Percentiles rank a stretch among this genome's conserved stretches.
Conservation (phyloP, 129 eudicot genomes). For the Silybum marianum region DNA sequence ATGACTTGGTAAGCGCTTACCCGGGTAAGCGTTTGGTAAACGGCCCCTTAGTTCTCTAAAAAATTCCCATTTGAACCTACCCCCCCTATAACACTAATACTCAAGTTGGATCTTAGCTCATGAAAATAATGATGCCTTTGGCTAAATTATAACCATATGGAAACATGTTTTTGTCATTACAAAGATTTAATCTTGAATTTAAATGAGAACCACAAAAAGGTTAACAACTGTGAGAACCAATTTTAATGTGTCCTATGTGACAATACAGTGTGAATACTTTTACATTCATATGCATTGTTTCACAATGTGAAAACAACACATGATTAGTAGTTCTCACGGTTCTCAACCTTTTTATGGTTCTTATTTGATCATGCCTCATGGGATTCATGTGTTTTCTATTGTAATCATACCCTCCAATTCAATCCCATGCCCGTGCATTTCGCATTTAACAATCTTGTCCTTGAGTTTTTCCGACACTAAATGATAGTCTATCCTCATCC, state of each 20-base stretch:
- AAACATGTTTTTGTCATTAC: neutral
- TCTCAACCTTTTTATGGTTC: too few relatives aligned
- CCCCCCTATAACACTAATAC: neutral
- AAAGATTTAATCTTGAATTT: too few relatives aligned
- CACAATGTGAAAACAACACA: too few relatives aligned
- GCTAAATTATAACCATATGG: neutral
- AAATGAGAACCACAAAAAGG: too few relatives aligned
- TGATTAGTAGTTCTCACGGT: too few relatives aligned
- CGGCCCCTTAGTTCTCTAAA: neutral
- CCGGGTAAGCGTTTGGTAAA: too few relatives aligned
- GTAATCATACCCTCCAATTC: slow-evolving; percentile 69
- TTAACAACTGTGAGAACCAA: too few relatives aligned
- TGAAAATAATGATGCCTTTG: neutral
- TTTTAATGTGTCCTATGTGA: too few relatives aligned
- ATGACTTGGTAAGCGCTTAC: too few relatives aligned
- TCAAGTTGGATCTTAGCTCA: neutral
- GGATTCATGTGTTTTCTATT: neutral
- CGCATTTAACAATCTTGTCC: slow-evolving; percentile 73
- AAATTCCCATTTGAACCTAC: neutral
- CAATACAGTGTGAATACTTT: too few relatives aligned
- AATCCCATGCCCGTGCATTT: slow-evolving; percentile 85
- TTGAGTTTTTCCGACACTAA: slow-evolving; percentile 67
- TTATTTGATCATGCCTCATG: neutral
- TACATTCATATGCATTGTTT: too few relatives aligned
- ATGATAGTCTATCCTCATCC: slow-evolving; percentile 91